These are phyloP conservation scores for Nothopassalora personata DNA, from an alignment of 2,329 filamentous ascomycete genomes.

Conservation along the genomic window DNA sequence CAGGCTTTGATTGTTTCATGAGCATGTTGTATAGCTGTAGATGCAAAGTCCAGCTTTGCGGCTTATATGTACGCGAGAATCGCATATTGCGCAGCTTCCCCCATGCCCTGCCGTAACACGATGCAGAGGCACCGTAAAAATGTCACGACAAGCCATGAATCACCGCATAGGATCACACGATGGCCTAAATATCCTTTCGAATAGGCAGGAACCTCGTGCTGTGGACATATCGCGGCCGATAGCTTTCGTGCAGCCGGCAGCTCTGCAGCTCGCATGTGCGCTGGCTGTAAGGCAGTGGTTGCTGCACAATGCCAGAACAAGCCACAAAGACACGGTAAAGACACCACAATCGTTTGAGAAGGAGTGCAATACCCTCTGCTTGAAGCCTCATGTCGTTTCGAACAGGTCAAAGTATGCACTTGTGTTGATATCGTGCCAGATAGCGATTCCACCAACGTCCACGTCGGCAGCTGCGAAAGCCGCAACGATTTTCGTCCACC, in stretches of 20 bases:
- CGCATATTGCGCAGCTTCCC: too few species aligned
- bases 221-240: neutral
- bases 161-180: neutral
- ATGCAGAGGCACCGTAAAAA: too few species aligned
- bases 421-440: neutral
- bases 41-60: too few species aligned
- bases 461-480: neutral
- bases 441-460: neutral
- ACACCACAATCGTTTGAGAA: neutral
- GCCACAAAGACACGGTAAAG: neutral
- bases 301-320: neutral
- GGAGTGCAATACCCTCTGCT: neutral
- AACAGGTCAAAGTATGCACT: neutral
- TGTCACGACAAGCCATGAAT: neutral
- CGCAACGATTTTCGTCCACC: neutral
- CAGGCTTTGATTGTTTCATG: too few species aligned
- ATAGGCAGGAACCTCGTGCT: neutral
- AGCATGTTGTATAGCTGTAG: too few species aligned
- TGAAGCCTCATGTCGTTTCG: neutral
- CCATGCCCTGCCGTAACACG: too few species aligned
- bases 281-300: neutral
- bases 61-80: too few species aligned
- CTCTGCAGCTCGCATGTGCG: neutral
- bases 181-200: neutral
- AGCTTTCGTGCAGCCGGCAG: neutral